Evolutionary conservation across 495 filamentous ascomycete genomes (phyloP).

Genomic region (Lindgomyces ingoldianus): DNA sequence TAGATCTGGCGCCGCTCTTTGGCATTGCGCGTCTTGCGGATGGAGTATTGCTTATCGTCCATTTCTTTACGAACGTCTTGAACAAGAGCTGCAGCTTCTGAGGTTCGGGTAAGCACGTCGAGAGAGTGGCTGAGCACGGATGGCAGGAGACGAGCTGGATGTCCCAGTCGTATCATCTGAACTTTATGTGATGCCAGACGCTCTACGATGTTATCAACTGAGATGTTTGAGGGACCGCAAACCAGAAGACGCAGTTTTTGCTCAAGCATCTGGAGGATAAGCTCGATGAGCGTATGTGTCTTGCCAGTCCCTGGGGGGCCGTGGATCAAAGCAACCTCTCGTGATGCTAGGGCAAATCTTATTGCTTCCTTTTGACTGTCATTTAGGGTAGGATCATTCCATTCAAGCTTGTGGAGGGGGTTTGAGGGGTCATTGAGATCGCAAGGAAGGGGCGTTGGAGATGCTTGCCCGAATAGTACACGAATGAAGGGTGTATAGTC

Average conservation of each 20-base stretch:
- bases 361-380: conserved; percentile 90
- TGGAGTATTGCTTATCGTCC: conserved; percentile 84
- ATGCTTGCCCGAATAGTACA: conserved; percentile 76
- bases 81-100: conserved; percentile 87
- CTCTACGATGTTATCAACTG: conserved; percentile 98
- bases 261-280: conserved; percentile 82
- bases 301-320: conserved; percentile 96
- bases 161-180: conserved; percentile 85
- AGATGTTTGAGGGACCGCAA: conserved; percentile 94
- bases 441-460: conserved; percentile 55
- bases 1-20: conserved; percentile 82
- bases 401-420: conserved; percentile 58
- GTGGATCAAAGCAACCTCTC: conserved; percentile 89
- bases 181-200: conserved; percentile 79
- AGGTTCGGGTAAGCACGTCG: conserved; percentile 88
- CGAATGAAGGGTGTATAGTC: conserved; percentile 75
- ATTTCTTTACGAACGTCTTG: conserved; percentile 89
- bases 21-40: conserved; percentile 81
- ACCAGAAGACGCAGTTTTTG: conserved; percentile 76
- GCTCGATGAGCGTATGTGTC: conserved; percentile 93
- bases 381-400: conserved; percentile 79
- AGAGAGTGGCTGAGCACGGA: conserved; percentile 86
- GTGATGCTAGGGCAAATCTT: conserved; percentile 77
- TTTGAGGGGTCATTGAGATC: conserved; percentile 45
- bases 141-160: conserved; percentile 88